Evolutionary conservation across 768 basidiomycete species (phyloP).

Genomic region (Lactarius evosmus): DNA sequence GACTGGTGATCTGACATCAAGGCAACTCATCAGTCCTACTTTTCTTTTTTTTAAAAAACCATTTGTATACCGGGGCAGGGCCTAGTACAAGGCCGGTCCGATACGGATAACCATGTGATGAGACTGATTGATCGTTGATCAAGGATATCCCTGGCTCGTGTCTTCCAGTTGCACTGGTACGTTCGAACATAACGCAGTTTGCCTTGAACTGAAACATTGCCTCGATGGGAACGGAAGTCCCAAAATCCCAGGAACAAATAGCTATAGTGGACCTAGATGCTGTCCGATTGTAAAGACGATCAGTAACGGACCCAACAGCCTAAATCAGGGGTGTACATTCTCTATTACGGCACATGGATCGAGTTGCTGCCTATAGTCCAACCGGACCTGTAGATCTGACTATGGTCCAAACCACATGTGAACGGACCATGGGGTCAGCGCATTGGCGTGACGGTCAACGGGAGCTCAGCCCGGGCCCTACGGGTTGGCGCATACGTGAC

Average conservation of each 20-base stretch:
- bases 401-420: constrained; percentile 68
- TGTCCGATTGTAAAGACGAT: constrained; percentile 66
- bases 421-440: constrained; percentile 69
- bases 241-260: constrained; percentile 58
- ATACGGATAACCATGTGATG: too few relatives aligned
- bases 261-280: constrained; percentile 61
- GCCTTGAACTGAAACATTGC: constrained; percentile 78
- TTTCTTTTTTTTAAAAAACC: too few relatives aligned
- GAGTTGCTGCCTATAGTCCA: neutral
- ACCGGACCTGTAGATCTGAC: constrained; percentile 50
- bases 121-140: constrained; percentile 33
- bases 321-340: constrained; percentile 69
- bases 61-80: too few relatives aligned
- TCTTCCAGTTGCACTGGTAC: constrained; percentile 42
- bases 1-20: constrained; percentile 84
- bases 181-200: constrained; percentile 41
- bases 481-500: constrained; percentile 68
- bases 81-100: too few relatives aligned
- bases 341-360: neutral
- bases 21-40: constrained; percentile 40
- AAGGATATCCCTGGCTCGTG: constrained; percentile 27
- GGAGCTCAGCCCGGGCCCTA: constrained; percentile 54
- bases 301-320: constrained; percentile 54
- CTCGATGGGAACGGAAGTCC: constrained; percentile 62
- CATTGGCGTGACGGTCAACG: constrained; percentile 60